Base-by-base conservation (phyloP, 192 early-diverging fungal genomes). In the Pecoramyces ruminantium region DNA sequence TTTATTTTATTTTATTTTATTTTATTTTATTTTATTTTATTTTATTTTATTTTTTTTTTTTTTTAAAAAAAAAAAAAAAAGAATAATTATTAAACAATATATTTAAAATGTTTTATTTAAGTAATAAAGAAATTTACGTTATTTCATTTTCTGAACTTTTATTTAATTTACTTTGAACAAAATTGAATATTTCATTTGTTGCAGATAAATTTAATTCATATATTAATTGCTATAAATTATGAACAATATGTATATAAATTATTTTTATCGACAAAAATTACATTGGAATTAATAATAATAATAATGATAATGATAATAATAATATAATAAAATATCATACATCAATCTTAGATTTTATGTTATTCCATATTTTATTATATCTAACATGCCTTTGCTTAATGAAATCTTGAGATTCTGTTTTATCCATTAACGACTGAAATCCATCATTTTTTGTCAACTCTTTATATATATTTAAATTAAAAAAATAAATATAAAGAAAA, bases 131-230 rank as follows among this genome's bases (percentile, higher is more conserved):
- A 2, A 21, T 51, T 67, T 67, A 67, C 51, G 0, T 67, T 25
- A 5, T 0, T 8, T 67, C 51, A n/a, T 9, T 9, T 9, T 67
- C 11, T 21, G 17, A 1, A 67, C 5, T 67, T 11, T 67, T 67
- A 67, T 67, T 67, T 67, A 67, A 67, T 67, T 67, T 67, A n/a
- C 51, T 67, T 67, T 16, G 17, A 13, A 93, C 89, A 88, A 94
- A 95, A 30, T 84, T 79, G 58, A 87, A 86, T 28, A 94, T 88
- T 25, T 89, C 85, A 2, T 85, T 81, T 13, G 92, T 82, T 13
- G 86, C 91, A 1, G 86, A 80, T 29, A 87, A 83, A 80, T 95
- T 93, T 82, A 92, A 88, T 77, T 88, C 84, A 78, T 85, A 78
- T 77, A 92, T 82, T 28, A 92, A 83, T 25, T 81, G 79, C 89